phyloP scores from a whole-genome alignment of 1,139 yeast genomes.

The Ogataea hybrid region DNA sequence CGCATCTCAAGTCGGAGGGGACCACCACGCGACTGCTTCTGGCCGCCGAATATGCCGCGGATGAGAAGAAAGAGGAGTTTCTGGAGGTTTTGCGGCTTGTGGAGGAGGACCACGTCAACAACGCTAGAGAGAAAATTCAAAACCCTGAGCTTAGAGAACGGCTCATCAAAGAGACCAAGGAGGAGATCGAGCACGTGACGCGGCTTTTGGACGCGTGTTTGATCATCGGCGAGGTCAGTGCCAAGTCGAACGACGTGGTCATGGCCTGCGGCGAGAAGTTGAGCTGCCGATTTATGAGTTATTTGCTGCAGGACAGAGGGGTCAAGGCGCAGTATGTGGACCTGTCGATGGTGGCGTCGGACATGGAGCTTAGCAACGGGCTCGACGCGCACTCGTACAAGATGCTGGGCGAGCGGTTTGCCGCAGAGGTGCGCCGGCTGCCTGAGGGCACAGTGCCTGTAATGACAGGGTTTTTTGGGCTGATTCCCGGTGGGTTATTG shows the following conservation, averaged over 20 bases:
- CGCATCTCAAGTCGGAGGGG: slow-evolving; percentile 89
- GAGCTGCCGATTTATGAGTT: slow-evolving; percentile 84
- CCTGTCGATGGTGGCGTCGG: slow-evolving; percentile 53
- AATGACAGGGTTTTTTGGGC: slow-evolving; percentile 92
- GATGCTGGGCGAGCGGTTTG: slow-evolving; percentile 59
- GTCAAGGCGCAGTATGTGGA: slow-evolving; percentile 76
- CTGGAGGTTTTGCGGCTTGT: slow-evolving; percentile 56
- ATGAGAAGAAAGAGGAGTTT: slow-evolving; percentile 47
- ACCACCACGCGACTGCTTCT: slow-evolving; percentile 81
- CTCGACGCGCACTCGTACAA: slow-evolving; percentile 70
- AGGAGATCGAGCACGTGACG: slow-evolving; percentile 65
- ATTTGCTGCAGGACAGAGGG: slow-evolving; percentile 79
- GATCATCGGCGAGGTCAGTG: slow-evolving; percentile 86
- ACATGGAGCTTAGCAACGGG: slow-evolving; percentile 45
- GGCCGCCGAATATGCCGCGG: slow-evolving; percentile 78
- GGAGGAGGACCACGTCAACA: slow-evolving; percentile 71
- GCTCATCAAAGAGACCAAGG: slow-evolving; percentile 55
- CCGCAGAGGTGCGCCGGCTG: slow-evolving; percentile 47
- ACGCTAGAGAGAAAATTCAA: slow-evolving; percentile 59
- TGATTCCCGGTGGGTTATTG: slow-evolving; percentile 89
- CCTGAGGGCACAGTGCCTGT: slow-evolving; percentile 68
- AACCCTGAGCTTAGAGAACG: slow-evolving; percentile 43
- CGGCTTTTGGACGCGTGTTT: slow-evolving; percentile 82
- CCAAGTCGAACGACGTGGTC: slow-evolving; percentile 84
- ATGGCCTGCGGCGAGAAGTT: slow-evolving; percentile 94